A percentile compares a stretch with the other conserved stretches of the same genome.
Evolutionary conservation across 139 green algal genomes (phyloP).

Genomic region (Chlamydomonas incerta): DNA sequence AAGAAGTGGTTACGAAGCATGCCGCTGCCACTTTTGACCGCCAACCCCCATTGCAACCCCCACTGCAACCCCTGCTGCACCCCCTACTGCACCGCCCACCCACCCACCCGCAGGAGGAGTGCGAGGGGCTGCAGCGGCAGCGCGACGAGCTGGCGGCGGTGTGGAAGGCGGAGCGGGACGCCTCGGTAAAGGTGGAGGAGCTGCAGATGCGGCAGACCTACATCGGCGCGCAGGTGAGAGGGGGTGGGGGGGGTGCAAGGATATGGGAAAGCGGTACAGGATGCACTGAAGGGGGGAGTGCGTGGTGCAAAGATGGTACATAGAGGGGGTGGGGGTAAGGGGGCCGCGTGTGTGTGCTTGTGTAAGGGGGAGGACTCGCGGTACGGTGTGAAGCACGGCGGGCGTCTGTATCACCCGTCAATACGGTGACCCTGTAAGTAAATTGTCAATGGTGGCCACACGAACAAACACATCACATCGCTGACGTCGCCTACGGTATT

Average conservation of each 20-base stretch:
- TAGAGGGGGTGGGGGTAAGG: not conserved
- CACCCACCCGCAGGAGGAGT: slow-evolving; percentile 1
- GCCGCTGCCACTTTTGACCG: too few relatives aligned
- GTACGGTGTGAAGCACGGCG: too few relatives aligned
- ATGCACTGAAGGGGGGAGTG: too few relatives aligned
- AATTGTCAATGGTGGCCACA: too few relatives aligned
- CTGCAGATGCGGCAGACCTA: not conserved
- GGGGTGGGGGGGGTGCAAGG: not conserved
- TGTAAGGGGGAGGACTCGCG: not conserved
- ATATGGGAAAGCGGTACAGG: too few relatives aligned
- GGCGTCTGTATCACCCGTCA: too few relatives aligned
- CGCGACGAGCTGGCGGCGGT: slow-evolving; percentile 13
- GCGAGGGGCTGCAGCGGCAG: not conserved
- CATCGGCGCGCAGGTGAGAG: not conserved
- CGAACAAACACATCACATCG: too few relatives aligned
- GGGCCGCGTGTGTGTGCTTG: not conserved
- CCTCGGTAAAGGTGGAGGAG: slow-evolving; percentile 2
- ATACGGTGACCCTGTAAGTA: too few relatives aligned
- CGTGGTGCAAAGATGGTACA: too few relatives aligned
- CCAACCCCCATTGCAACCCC: not conserved
- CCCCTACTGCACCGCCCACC: not conserved
- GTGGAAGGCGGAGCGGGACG: slow-evolving; percentile 26
- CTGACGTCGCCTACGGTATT: too few relatives aligned
- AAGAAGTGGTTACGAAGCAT: too few relatives aligned
- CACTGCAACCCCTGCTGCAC: not conserved